Evolutionary conservation across 345 rosid genomes (phyloP).

Genomic region (Cardamine occulta): DNA sequence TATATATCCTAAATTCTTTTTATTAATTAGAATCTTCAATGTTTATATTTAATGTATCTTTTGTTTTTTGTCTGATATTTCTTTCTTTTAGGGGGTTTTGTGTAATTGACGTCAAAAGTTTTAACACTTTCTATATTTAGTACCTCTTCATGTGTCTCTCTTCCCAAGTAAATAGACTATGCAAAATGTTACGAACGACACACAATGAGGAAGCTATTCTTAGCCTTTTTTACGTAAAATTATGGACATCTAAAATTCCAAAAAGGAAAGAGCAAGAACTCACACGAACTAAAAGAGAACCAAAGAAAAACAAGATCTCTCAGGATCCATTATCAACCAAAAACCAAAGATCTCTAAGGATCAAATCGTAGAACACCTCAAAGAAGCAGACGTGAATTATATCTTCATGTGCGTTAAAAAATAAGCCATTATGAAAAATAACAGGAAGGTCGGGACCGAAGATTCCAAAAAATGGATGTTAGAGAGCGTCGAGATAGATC

Average conservation of each 20-base stretch:
- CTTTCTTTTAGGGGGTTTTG: not conserved
- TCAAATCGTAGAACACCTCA: slow-evolving; percentile 3
- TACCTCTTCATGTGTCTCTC: slow-evolving; percentile 32
- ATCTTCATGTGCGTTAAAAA: not conserved
- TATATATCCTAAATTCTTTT: too few relatives aligned
- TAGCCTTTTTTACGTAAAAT: not conserved
- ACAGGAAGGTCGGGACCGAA: slow-evolving; percentile 21
- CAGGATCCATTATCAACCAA: slow-evolving; percentile 3
- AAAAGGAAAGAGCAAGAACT: slow-evolving; percentile 15
- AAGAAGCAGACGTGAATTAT: not conserved
- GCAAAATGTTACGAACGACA: slow-evolving; percentile 20
- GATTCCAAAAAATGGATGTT: slow-evolving; percentile 57
- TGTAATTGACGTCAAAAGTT: slow-evolving; percentile 17
- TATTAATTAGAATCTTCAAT: too few relatives aligned
- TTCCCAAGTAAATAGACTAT: slow-evolving; percentile 34
- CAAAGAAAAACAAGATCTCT: slow-evolving; percentile 13
- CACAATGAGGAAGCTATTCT: slow-evolving; percentile 37
- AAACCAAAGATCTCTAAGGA: slow-evolving; percentile 5
- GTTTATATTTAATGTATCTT: too few relatives aligned
- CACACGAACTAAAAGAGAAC: slow-evolving; percentile 21
- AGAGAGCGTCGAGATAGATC: slow-evolving; percentile 55
- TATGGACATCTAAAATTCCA: slow-evolving; percentile 4
- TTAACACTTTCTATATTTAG: slow-evolving; percentile 32
- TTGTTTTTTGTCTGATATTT: not conserved
- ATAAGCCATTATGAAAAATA: slow-evolving; percentile 36